Percentiles rank a stretch among this genome's conserved stretches.
These are phyloP conservation scores for Pythium utonaiense DNA, from an alignment of 352 stramenopile genomes.

Conservation along the genomic window DNA sequence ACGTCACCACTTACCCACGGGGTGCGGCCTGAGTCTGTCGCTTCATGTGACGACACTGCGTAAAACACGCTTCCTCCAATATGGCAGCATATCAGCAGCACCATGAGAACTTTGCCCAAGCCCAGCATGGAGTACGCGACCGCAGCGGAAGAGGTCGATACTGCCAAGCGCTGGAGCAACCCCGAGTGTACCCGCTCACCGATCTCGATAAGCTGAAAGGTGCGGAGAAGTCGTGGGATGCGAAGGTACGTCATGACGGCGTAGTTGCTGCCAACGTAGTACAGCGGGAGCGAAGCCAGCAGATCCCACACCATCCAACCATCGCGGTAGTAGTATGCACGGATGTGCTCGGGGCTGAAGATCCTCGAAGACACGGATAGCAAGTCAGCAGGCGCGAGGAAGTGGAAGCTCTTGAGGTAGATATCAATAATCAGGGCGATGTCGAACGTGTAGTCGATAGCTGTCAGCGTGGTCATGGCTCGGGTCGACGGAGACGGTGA, in stretches of 20 bases:
- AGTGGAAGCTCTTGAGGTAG: constrained; percentile 31
- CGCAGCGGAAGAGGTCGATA: constrained; percentile 14
- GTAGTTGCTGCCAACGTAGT: constrained; percentile 34
- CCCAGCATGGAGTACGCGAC: constrained; percentile 26
- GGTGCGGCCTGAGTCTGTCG: constrained; percentile 1
- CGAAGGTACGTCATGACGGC: constrained; percentile 34
- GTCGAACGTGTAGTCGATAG: constrained; percentile 28
- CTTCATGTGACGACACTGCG: constrained; percentile 16
- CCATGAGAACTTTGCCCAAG: constrained; percentile 23
- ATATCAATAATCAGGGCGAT: constrained; percentile 30
- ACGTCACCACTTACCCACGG: constrained; percentile 25
- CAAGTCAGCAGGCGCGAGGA: constrained; percentile 20
- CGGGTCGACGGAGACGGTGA: constrained; percentile 12
- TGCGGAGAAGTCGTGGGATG: constrained; percentile 26
- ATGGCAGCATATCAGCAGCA: constrained; percentile 29
- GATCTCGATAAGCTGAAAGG: constrained; percentile 26
- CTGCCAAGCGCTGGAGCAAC: constrained; percentile 18
- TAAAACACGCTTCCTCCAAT: constrained; percentile 31
- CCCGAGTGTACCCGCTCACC: constrained; percentile 24
- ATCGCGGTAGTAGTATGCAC: constrained; percentile 25
- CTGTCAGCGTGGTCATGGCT: constrained; percentile 25
- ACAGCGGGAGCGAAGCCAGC: constrained; percentile 24
- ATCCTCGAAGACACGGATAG: constrained; percentile 15
- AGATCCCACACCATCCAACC: constrained; percentile 28
- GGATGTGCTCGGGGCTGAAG: constrained; percentile 19